Conservation (phyloP, 345 rosid genomes). For the Psidium guajava region DNA sequence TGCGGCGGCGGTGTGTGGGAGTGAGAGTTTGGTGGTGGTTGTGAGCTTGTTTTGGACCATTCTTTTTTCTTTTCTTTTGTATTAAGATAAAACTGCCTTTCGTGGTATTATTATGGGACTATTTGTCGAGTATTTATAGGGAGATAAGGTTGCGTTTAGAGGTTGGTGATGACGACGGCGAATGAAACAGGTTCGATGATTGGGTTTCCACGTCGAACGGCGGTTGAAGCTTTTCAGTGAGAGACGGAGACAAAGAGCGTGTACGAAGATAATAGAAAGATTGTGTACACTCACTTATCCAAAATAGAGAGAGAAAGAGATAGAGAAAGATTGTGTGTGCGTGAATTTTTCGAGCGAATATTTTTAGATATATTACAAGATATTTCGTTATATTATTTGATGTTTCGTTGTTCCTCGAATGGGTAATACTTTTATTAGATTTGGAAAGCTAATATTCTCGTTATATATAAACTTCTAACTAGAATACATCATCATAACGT, state of each 20-base stretch:
- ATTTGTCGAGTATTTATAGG: slow-evolving; percentile 24
- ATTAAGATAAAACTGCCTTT: background rate
- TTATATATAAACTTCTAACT: background rate
- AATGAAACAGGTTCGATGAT: background rate
- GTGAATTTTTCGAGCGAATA: background rate
- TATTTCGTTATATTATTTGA: background rate
- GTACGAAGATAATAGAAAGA: background rate
- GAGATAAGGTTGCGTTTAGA: slow-evolving; percentile 1
- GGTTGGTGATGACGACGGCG: background rate
- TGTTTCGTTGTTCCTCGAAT: background rate
- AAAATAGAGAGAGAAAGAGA: background rate
- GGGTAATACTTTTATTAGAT: background rate
- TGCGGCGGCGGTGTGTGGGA: background rate
- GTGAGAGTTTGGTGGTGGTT: background rate
- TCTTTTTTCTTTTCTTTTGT: background rate
- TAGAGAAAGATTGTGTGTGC: background rate
- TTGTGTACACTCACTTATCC: background rate
- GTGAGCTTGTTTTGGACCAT: background rate
- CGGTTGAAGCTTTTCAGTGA: background rate
- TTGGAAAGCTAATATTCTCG: background rate
- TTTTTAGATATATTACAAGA: background rate
- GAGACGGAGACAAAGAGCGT: background rate
- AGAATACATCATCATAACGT: no score
- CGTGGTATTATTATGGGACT: background rate
- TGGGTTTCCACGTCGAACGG: slow-evolving; percentile 19